These are phyloP conservation scores for Collybia mongolica DNA, from an alignment of 768 basidiomycete species.

Conservation along the genomic window DNA sequence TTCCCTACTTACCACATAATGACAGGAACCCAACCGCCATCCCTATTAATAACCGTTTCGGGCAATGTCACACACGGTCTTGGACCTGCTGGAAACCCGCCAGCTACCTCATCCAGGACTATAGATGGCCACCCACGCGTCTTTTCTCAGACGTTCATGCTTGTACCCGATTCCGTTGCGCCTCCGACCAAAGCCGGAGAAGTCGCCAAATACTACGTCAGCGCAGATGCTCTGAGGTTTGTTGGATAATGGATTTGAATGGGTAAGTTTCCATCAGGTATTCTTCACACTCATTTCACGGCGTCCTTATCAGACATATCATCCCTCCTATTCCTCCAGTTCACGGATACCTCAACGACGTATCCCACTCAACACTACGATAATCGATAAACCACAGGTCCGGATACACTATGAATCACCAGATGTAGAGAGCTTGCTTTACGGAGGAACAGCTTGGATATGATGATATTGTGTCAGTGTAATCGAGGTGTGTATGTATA, in stretches of 20 bases:
- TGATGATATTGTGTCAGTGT: too few species aligned
- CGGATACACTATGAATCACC: too few species aligned
- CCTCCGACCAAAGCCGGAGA: slow-evolving; percentile 66
- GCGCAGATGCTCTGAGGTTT: slow-evolving; percentile 77
- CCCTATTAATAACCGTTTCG: slow-evolving; percentile 75
- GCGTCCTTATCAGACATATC: too few species aligned
- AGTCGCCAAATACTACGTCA: slow-evolving; percentile 80
- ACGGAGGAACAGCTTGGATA: too few species aligned
- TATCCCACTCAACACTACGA: too few species aligned
- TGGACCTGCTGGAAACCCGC: slow-evolving; percentile 57
- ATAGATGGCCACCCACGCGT: slow-evolving; percentile 80
- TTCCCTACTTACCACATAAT: slow-evolving; percentile 3
- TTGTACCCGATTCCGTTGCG: slow-evolving; percentile 71
- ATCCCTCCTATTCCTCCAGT: too few species aligned
- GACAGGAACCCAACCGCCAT: slow-evolving; percentile 74
- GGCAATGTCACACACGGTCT: slow-evolving; percentile 75
- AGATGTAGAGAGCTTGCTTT: too few species aligned
- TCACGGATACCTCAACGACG: too few species aligned
- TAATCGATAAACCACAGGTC: too few species aligned
- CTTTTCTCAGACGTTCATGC: slow-evolving; percentile 86
- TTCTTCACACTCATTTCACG: too few species aligned
- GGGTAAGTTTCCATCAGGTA: too few species aligned
- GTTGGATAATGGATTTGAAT: slow-evolving; percentile 45
- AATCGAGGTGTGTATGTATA: neutral
- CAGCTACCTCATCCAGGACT: slow-evolving; percentile 45